phyloP scores from a whole-genome alignment of 2,329 filamentous ascomycete genomes.

The Aspergillus sp. region DNA sequence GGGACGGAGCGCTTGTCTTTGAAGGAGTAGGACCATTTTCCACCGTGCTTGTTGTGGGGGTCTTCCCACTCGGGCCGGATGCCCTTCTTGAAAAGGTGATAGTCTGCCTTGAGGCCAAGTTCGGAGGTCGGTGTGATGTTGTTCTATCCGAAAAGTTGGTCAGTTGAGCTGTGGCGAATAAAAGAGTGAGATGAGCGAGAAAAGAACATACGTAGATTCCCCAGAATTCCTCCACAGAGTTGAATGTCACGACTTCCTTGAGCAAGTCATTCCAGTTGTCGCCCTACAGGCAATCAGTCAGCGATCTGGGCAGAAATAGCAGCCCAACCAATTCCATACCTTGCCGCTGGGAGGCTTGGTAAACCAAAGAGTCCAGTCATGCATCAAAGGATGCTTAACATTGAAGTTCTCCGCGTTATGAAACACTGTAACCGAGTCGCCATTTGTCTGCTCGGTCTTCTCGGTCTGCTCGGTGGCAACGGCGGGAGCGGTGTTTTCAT shows the following conservation, averaged over 20 bases:
- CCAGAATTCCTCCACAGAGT: conserved; percentile 99
- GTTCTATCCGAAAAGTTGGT: conserved; percentile 60
- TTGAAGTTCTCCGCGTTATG: conserved; percentile 99
- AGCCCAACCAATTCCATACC: conserved; percentile 47
- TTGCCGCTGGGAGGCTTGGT: conserved; percentile 96
- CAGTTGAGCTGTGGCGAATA: not conserved
- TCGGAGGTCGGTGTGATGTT: conserved; percentile 97
- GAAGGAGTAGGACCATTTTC: conserved; percentile 98
- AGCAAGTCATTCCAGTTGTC: conserved; percentile 98
- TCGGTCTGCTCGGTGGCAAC: conserved; percentile 39
- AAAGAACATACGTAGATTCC: conserved; percentile 80
- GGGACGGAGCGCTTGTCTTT: conserved; percentile 90
- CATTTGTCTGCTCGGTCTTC: conserved; percentile 19
- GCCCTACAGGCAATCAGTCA: conserved; percentile 52
- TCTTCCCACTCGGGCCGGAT: conserved; percentile 99
- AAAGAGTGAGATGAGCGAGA: not conserved
- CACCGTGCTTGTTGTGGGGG: conserved; percentile 95
- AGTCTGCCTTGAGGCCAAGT: conserved; percentile 94
- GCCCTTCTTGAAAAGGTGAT: conserved; percentile 97
- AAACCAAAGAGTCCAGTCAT: conserved; percentile 99
- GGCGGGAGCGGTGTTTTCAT: conserved; percentile 52
- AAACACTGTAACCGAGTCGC: conserved; percentile 84
- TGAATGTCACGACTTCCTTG: conserved; percentile 98
- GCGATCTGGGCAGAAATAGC: not conserved
- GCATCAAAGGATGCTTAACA: conserved; percentile 96